Conservation (phyloP, 805 yeast species). For the Kluyveromyces lactis region DNA sequence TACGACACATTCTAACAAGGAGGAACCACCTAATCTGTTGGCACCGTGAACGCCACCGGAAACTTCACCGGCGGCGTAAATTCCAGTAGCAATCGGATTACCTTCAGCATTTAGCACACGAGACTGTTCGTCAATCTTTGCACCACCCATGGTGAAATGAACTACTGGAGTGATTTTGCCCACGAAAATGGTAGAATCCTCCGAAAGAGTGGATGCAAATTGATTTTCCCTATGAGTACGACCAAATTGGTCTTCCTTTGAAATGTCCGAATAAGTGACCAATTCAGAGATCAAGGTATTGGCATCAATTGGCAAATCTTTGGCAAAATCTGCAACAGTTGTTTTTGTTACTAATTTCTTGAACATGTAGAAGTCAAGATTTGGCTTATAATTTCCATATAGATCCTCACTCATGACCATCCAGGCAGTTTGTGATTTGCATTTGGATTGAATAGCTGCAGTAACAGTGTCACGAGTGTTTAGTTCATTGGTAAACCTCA, state of each 20-base stretch:
- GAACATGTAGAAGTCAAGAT: slow-evolving; percentile 43
- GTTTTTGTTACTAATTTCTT: slow-evolving; percentile 29
- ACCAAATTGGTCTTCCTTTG: slow-evolving; percentile 27
- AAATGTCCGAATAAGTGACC: slow-evolving; percentile 14
- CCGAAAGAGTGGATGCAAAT: slow-evolving; percentile 21
- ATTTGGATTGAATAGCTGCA: slow-evolving; percentile 30
- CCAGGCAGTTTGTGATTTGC: slow-evolving; percentile 25
- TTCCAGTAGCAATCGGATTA: slow-evolving; percentile 32
- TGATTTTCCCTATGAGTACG: slow-evolving; percentile 30
- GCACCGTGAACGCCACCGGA: slow-evolving; percentile 65
- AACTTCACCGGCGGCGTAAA: slow-evolving; percentile 60
- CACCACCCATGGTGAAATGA: slow-evolving; percentile 66
- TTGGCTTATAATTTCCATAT: slow-evolving; percentile 37
- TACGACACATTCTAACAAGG: slow-evolving; percentile 52
- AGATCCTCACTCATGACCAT: slow-evolving; percentile 37
- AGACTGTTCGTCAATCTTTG: slow-evolving; percentile 41
- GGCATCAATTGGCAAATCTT: slow-evolving; percentile 18
- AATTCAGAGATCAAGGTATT: slow-evolving; percentile 20
- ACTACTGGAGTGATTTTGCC: slow-evolving; percentile 54
- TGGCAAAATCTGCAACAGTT: slow-evolving; percentile 26
- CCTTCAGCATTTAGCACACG: slow-evolving; percentile 33
- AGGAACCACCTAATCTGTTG: slow-evolving; percentile 52
- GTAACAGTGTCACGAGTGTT: slow-evolving; percentile 47
- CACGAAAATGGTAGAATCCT: slow-evolving; percentile 31
- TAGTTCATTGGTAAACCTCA: slow-evolving; percentile 48